Conservation (phyloP, 345 rosid genomes). For the Clarkia xantiana region DNA sequence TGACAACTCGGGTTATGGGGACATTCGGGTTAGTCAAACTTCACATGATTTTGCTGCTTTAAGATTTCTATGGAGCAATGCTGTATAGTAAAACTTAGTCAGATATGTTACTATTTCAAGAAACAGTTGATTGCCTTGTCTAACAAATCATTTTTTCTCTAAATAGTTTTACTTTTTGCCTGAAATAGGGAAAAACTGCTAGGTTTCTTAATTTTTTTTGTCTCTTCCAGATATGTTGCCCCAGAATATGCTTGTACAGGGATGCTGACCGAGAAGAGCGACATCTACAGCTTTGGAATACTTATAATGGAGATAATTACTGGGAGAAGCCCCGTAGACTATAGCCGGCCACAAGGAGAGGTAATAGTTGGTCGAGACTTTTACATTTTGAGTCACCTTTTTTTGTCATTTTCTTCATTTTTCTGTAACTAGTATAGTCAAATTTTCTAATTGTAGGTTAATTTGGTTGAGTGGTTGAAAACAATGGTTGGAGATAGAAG, state of each 20-base stretch:
- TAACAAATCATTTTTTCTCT: neutral
- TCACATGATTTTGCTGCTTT: no score
- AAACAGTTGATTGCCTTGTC: no score
- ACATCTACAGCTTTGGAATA: constrained; percentile 83
- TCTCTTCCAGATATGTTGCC: constrained; percentile 75
- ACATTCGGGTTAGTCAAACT: constrained; percentile 64
- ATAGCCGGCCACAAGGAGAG: constrained; percentile 81
- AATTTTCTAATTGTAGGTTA: constrained; percentile 37
- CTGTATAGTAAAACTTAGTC: neutral
- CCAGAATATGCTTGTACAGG: constrained; percentile 99
- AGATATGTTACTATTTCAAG: neutral
- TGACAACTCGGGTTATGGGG: constrained; percentile 95
- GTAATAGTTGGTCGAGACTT: constrained; percentile 17
- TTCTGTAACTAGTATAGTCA: constrained; percentile 5
- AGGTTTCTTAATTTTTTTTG: constrained; percentile 3
- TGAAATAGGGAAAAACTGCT: neutral
- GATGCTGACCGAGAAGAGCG: constrained; percentile 90
- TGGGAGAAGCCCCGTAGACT: constrained; percentile 86
- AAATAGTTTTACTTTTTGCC: neutral
- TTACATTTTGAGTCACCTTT: neutral
- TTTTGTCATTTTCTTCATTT: constrained; percentile 1
- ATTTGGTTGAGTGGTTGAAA: constrained; percentile 92
- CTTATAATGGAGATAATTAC: constrained; percentile 83
- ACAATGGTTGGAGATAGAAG: constrained; percentile 73
- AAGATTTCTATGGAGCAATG: no score